Percentiles rank a stretch among this genome's conserved stretches.
Conservation (phyloP, 257 asterid genomes). For the Plantago ovata region DNA sequence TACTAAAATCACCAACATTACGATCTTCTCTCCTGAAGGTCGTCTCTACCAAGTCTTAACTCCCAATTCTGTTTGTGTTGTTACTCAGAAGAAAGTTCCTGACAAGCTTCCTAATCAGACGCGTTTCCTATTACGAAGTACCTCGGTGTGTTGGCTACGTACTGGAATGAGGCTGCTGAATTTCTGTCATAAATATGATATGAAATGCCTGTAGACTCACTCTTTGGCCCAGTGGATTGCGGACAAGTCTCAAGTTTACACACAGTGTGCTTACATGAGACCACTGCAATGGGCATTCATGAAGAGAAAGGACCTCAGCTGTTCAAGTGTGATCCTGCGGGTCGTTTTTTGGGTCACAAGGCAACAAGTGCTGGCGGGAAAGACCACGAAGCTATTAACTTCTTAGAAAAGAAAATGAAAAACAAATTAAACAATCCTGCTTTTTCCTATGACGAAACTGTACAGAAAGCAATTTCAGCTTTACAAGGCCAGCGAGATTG, state of each 20-base stretch:
- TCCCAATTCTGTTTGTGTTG: constrained; percentile 91
- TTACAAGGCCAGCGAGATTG: constrained; percentile 97
- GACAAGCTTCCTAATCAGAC: constrained; percentile 97
- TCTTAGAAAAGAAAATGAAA: constrained; percentile 96
- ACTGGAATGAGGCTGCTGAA: constrained; percentile 89
- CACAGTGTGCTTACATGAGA: constrained; percentile 99
- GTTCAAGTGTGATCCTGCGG: constrained; percentile 99
- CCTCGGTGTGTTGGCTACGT: constrained; percentile 82
- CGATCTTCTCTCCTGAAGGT: constrained; percentile 99
- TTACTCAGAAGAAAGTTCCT: constrained; percentile 99
- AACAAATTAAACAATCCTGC: constrained; percentile 84
- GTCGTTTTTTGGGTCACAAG: constrained; percentile 98
- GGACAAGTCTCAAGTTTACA: constrained; percentile 97
- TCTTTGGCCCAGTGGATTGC: constrained; percentile 99
- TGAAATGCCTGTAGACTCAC: constrained; percentile 90
- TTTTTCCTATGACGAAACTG: constrained; percentile 86
- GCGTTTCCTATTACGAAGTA: constrained; percentile 75
- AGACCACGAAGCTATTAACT: constrained; percentile 95
- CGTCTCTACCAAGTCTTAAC: constrained; percentile 94
- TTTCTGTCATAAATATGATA: constrained; percentile 83
- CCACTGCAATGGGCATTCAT: constrained; percentile 97
- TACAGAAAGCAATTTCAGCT: constrained; percentile 95
- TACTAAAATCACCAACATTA: no score
- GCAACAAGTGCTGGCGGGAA: constrained; percentile 97
- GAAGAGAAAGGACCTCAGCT: constrained; percentile 97